These are phyloP conservation scores for Macrophomina tecta DNA, from an alignment of 2,329 filamentous ascomycete species.

Conservation along the genomic window DNA sequence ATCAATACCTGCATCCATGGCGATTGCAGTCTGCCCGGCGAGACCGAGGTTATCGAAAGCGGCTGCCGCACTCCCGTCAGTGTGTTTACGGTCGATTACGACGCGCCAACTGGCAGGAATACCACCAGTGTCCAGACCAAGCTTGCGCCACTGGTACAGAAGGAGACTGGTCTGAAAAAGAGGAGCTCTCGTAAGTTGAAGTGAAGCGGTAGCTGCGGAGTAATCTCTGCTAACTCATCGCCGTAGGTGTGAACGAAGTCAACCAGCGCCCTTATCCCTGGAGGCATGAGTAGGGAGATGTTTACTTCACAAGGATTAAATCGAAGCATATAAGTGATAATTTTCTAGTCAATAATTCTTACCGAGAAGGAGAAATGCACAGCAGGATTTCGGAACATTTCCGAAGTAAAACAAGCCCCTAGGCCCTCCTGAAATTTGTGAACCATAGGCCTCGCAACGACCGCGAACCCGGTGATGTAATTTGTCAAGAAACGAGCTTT, in stretches of 20 bases:
- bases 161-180: conserved; percentile 3
- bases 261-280: background rate
- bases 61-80: conserved; percentile 51
- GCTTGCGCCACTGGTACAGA: conserved; percentile 21
- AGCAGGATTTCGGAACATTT: too few species aligned
- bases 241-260: background rate
- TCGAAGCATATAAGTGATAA: background rate
- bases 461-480: too few species aligned
- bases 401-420: too few species aligned
- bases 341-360: background rate
- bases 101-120: conserved; percentile 49
- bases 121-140: conserved; percentile 33
- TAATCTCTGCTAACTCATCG: background rate
- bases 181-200: background rate
- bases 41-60: conserved; percentile 55
- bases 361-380: background rate
- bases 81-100: conserved; percentile 59
- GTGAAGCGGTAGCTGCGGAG: background rate
- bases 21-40: conserved; percentile 57
- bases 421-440: too few species aligned
- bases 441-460: too few species aligned
- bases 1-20: conserved; percentile 60
- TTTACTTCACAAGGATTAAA: background rate
- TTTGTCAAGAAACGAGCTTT: too few species aligned
- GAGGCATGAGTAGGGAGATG: background rate